Conservation (phyloP, 257 asterid species). For the Schizonepeta tenuifolia region DNA sequence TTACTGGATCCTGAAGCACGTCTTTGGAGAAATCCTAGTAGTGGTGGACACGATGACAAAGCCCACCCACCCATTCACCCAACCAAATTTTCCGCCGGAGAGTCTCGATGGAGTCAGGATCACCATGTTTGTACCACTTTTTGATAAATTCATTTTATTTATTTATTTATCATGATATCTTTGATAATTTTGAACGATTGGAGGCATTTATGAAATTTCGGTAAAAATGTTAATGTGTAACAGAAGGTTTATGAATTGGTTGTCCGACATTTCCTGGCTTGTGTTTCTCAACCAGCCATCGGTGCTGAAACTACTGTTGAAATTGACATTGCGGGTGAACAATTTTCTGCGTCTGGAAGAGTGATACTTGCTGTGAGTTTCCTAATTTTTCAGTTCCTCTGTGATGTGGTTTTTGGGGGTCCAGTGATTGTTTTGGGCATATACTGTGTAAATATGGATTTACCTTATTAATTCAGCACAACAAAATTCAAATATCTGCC, state of each 20-base stretch:
- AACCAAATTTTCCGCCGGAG: slow-evolving; percentile 92
- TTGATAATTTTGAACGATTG: slow-evolving; percentile 22
- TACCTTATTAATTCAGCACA: slow-evolving; percentile 17
- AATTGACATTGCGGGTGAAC: slow-evolving; percentile 93
- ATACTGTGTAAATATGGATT: background rate
- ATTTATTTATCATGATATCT: background rate
- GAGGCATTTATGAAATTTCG: slow-evolving; percentile 28
- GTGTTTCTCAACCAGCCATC: slow-evolving; percentile 96
- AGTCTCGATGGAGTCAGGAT: slow-evolving; percentile 89
- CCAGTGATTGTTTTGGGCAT: slow-evolving; percentile 21
- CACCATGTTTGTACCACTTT: slow-evolving; percentile 75
- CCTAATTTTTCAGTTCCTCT: slow-evolving; percentile 28
- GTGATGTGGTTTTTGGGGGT: slow-evolving; percentile 17
- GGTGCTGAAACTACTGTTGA: slow-evolving; percentile 97
- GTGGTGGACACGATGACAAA: slow-evolving; percentile 96
- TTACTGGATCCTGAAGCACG: slow-evolving; percentile 82
- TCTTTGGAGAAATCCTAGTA: slow-evolving; percentile 86
- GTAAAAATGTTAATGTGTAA: slow-evolving; percentile 32
- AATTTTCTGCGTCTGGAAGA: slow-evolving; percentile 86
- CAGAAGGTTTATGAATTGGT: slow-evolving; percentile 97
- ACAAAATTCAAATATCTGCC: slow-evolving; percentile 3
- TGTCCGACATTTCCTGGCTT: slow-evolving; percentile 97
- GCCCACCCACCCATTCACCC: slow-evolving; percentile 99
- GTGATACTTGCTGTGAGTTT: slow-evolving; percentile 85
- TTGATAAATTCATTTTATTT: slow-evolving; percentile 14